Percentiles rank a stretch among this genome's conserved stretches.
phyloP scores from a whole-genome alignment of 1,284 basidiomycete species.

The Filobasidium uniguttulatum region DNA sequence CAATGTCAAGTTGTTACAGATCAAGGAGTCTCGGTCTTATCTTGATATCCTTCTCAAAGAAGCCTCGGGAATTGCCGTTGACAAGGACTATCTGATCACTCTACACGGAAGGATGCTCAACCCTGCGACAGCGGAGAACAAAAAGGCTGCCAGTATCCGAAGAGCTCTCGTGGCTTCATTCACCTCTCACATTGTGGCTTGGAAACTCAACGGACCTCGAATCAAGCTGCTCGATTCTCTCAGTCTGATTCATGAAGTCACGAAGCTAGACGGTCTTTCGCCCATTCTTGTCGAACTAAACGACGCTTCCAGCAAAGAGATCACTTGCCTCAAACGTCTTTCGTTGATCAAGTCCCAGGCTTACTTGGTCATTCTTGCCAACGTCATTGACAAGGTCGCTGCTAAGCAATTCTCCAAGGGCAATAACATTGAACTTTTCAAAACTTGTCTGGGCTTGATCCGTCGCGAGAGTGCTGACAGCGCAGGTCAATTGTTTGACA shows the following conservation, averaged over 20 bases:
- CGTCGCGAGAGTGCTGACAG: neutral
- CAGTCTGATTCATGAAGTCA: conserved; percentile 47
- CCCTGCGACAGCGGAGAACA: conserved; percentile 43
- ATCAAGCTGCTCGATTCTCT: conserved; percentile 50
- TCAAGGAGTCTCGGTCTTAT: conserved; percentile 56
- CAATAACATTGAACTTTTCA: neutral
- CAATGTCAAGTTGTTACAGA: conserved; percentile 20
- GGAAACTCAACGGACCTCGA: conserved; percentile 44
- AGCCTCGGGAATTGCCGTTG: conserved; percentile 54
- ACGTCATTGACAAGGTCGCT: neutral
- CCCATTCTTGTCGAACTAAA: conserved; percentile 45
- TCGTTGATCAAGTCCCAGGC: neutral
- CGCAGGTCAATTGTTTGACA: neutral
- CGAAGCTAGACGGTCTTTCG: conserved; percentile 52
- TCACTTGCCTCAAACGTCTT: conserved; percentile 9
- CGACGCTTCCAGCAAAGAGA: conserved; percentile 32
- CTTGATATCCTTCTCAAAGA: conserved; percentile 45
- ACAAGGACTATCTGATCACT: conserved; percentile 48
- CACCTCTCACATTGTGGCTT: conserved; percentile 62
- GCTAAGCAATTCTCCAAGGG: conserved; percentile 1
- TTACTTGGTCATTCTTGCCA: conserved; percentile 6
- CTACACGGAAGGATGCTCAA: conserved; percentile 50
- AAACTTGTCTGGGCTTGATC: neutral
- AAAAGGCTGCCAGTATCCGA: conserved; percentile 59
- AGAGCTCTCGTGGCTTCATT: conserved; percentile 63